phyloP scores from a whole-genome alignment of 2,329 filamentous ascomycete species.

The Nemania serpens region DNA sequence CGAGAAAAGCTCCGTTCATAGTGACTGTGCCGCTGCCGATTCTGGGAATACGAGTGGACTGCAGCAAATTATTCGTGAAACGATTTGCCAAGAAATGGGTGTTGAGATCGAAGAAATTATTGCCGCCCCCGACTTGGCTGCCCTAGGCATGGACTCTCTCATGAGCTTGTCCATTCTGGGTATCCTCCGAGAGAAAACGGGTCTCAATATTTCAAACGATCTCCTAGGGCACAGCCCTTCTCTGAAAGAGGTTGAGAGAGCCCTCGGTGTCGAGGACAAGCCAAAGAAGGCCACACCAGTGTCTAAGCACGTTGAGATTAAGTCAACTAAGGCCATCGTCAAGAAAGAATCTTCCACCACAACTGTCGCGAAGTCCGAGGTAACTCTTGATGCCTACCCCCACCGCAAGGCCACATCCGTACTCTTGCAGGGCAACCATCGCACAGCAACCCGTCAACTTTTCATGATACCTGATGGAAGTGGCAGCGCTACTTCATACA shows the following conservation, averaged over 20 bases:
- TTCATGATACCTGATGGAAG: slow-evolving; percentile 62
- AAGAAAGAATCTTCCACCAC: slow-evolving; percentile 38
- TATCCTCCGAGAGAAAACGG: slow-evolving; percentile 58
- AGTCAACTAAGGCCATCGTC: slow-evolving; percentile 33
- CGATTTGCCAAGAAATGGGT: slow-evolving; percentile 73
- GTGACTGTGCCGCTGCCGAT: slow-evolving; percentile 44
- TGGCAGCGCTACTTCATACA: slow-evolving; percentile 70
- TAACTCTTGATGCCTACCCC: slow-evolving; percentile 50
- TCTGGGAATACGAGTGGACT: slow-evolving; percentile 49
- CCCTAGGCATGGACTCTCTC: slow-evolving; percentile 63
- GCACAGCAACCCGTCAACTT: slow-evolving; percentile 52
- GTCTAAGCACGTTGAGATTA: slow-evolving; percentile 35
- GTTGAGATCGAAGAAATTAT: slow-evolving; percentile 68
- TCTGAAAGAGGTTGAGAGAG: slow-evolving; percentile 68
- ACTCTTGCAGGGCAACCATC: slow-evolving; percentile 56
- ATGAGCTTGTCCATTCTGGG: slow-evolving; percentile 62
- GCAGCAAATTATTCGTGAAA: slow-evolving; percentile 62
- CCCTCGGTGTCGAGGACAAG: slow-evolving; percentile 58
- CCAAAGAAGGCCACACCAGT: slow-evolving; percentile 43
- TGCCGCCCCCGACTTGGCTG: slow-evolving; percentile 58
- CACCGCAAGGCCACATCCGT: slow-evolving; percentile 54
- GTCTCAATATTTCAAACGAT: slow-evolving; percentile 59
- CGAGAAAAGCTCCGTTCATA: slow-evolving; percentile 54
- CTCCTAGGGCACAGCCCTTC: slow-evolving; percentile 65
- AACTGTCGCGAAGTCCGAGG: slow-evolving; percentile 49